Conservation (phyloP, 2,329 filamentous ascomycete species). For the Microdochium paspali region DNA sequence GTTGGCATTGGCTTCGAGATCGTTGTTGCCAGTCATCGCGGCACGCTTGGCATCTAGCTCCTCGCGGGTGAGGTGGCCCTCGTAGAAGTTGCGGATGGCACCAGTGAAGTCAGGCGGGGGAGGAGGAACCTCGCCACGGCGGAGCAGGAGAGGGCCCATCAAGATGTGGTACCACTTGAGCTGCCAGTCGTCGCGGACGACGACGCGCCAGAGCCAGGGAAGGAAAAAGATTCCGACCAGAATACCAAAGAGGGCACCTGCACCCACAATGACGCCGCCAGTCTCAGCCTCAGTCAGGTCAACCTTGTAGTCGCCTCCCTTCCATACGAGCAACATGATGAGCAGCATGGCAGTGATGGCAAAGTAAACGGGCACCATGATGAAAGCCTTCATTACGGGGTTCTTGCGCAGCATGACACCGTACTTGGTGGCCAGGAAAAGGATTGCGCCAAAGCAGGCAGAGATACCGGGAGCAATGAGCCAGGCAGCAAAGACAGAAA, state of each 20-base stretch:
- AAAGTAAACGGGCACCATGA: constrained; percentile 47
- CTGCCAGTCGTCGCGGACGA: constrained; percentile 52
- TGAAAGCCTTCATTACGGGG: constrained; percentile 41
- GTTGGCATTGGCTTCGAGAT: constrained; percentile 12
- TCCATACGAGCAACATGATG: constrained; percentile 52
- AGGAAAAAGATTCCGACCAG: constrained; percentile 44
- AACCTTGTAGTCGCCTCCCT: constrained; percentile 34
- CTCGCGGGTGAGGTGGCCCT: constrained; percentile 43
- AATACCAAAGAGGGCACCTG: constrained; percentile 37
- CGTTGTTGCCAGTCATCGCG: constrained; percentile 11
- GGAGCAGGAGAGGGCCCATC: constrained; percentile 42
- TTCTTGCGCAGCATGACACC: constrained; percentile 42
- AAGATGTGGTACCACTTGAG: constrained; percentile 45
- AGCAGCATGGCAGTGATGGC: constrained; percentile 43
- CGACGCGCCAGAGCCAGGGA: constrained; percentile 47
- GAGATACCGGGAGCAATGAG: constrained; percentile 48
- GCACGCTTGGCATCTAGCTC: constrained; percentile 34
- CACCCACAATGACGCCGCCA: constrained; percentile 43
- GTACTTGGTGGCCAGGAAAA: constrained; percentile 49
- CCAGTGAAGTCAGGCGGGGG: constrained; percentile 30
- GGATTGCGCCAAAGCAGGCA: constrained; percentile 39
- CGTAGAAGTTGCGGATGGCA: constrained; percentile 44
- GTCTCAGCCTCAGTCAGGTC: constrained; percentile 37
- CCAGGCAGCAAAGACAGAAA: constrained; percentile 53
- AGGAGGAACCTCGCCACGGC: constrained; percentile 27